Base-by-base conservation (phyloP, 2,329 filamentous ascomycete species). In the Verticillium isaacii region DNA sequence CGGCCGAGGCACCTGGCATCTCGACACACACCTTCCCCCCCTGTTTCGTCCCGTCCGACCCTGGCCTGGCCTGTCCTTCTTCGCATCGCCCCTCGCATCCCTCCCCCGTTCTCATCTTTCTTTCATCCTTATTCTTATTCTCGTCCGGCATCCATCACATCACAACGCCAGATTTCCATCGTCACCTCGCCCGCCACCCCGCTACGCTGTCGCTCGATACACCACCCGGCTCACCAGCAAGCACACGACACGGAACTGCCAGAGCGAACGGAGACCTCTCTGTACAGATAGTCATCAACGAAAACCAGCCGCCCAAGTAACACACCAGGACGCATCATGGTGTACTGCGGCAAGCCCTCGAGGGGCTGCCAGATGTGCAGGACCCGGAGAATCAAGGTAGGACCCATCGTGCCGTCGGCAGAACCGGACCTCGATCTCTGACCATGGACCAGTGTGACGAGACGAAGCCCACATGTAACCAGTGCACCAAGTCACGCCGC, bases 351-450 rank as follows among this genome's bases (percentile, higher is more conserved):
- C 52, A 88, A 87, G 74, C 85, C 87, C 69, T 89, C 86, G 1
- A 77, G 81, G 75, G 89, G 88, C 68, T 92, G 89, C 69, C 88
- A 90, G 76, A 91, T 89, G 84, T 92, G 89, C 72, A 84, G 89
- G 71, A 89, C 83, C 39, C 82, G 89, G 66, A 82, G 89, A 68
- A 91, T 92, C 71, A 91, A 91, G 83, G 89, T 89, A 80, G 65
- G 80, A 17, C 19, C 8, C 32, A 14, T 17, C n/a, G 15, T 12
- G 9, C 9, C n/a, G 45, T 11, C 41, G 5, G 7, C n/a, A 23
- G 7, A 23, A 56, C 32, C 5, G 6, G 32, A 11, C 54, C 32
- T 17, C 32, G 14, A 56, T 56, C 15, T 56, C 25, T 56, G 14
- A 56, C 54, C 32, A 34, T 32, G 14, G 14, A 36, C 17, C 67